Percentiles rank a stretch among this genome's conserved stretches.
Conservation (phyloP, 805 yeast species). For the Nakazawaea molendinolei region DNA sequence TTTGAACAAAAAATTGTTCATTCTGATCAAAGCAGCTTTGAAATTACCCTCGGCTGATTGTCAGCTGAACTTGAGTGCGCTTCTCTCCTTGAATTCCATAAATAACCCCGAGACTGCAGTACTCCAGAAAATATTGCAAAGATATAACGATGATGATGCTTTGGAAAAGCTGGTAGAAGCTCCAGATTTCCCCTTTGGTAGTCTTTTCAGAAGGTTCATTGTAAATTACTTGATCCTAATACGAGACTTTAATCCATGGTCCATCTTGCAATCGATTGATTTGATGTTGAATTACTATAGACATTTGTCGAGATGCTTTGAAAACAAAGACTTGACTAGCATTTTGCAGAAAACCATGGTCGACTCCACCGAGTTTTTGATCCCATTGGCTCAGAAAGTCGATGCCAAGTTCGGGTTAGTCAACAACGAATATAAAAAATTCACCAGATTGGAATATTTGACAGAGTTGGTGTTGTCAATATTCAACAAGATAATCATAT, state of each 20-base stretch:
- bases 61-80: slow-evolving; percentile 16
- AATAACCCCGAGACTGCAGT: slow-evolving; percentile 22
- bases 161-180: slow-evolving; percentile 18
- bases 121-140: slow-evolving; percentile 19
- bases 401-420: slow-evolving; percentile 35
- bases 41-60: slow-evolving; percentile 19
- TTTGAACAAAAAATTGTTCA: slow-evolving; percentile 3
- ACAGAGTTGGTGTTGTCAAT: slow-evolving; percentile 42
- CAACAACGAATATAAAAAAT: slow-evolving; percentile 23
- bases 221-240: slow-evolving; percentile 35
- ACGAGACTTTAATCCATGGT: slow-evolving; percentile 51
- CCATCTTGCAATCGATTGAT: slow-evolving; percentile 48
- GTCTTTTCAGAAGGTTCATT: slow-evolving; percentile 38
- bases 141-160: slow-evolving; percentile 15
- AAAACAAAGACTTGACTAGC: slow-evolving; percentile 16
- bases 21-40: slow-evolving; percentile 10
- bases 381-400: slow-evolving; percentile 39
- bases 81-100: slow-evolving; percentile 23
- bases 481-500: slow-evolving; percentile 44
- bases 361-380: slow-evolving; percentile 29
- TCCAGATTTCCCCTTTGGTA: slow-evolving; percentile 8
- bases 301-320: slow-evolving; percentile 40
- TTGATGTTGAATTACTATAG: slow-evolving; percentile 39
- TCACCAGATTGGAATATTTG: slow-evolving; percentile 38
- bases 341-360: slow-evolving; percentile 29